phyloP scores from a whole-genome alignment of 192 early-diverging fungal species.

The Backusella tuberculispora region DNA sequence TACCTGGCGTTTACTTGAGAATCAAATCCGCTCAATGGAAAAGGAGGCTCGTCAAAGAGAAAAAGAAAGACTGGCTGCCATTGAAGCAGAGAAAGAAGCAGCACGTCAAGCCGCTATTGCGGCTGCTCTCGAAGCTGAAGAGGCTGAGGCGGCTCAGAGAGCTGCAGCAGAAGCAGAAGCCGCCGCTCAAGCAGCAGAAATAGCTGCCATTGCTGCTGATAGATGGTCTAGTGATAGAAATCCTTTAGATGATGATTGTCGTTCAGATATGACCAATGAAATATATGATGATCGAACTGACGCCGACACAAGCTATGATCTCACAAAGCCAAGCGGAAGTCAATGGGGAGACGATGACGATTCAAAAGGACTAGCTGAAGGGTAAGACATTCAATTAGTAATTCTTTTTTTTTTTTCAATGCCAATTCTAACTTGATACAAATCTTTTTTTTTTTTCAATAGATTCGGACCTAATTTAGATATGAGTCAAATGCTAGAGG shows the following conservation, averaged over 20 bases:
- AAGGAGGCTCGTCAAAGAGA: conserved; percentile 53
- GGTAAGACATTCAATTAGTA: conserved; percentile 34
- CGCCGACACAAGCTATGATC: conserved; percentile 19
- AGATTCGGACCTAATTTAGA: conserved; percentile 43
- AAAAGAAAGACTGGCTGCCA: conserved; percentile 49
- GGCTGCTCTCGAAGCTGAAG: conserved; percentile 30
- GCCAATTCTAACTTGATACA: neutral
- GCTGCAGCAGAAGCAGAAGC: conserved; percentile 28
- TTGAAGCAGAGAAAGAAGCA: conserved; percentile 34
- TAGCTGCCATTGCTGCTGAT: conserved; percentile 39
- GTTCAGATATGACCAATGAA: conserved; percentile 32
- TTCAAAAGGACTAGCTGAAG: conserved; percentile 33
- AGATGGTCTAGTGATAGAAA: conserved; percentile 32
- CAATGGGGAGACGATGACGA: conserved; percentile 48
- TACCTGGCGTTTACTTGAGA: conserved; percentile 68
- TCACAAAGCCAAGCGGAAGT: neutral
- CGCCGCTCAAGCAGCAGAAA: conserved; percentile 34
- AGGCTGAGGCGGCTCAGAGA: neutral
- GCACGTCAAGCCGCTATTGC: conserved; percentile 18
- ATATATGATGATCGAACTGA: conserved; percentile 30
- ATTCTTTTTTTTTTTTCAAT: neutral
- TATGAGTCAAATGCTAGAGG: conserved; percentile 47
- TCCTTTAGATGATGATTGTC: conserved; percentile 46
- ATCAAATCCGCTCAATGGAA: conserved; percentile 58
- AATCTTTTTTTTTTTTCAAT: neutral